Base-by-base conservation (phyloP, 2,329 filamentous ascomycete genomes). In the Aspergillus neoniger region DNA sequence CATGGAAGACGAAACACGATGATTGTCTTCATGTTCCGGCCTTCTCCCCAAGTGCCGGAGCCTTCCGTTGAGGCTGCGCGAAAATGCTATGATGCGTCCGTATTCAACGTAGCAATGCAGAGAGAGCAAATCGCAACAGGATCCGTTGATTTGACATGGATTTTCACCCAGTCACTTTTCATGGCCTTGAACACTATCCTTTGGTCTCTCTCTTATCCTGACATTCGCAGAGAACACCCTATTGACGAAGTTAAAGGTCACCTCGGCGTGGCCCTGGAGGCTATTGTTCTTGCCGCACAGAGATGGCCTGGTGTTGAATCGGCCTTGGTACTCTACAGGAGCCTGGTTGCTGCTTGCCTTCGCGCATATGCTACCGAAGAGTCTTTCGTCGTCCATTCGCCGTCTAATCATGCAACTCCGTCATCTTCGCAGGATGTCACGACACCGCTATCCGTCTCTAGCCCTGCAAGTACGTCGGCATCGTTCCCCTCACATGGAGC, bases 241-340 rank as follows among this genome's bases (percentile, higher is more conserved):
- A 86, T 88, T 19, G 87, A 92, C 48, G 89, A 95, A 64, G 89
- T 96, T 0, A 88, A 94, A 70, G 81, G 86, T 25, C 85, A 95
- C 66, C 83, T 96, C 47, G 83, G 88, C 51, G 84, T 88, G 19
- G 91, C 91, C 0, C 80, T 97, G 60, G 89, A 93, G 55, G 89
- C 91, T 4, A 89, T 98, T 62, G 85, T 88, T 60, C 86, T 89
- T 59, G 93, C 91, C 59, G 90, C 91, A 0, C 90, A 94, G 70
- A 85, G 93, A 62, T 98, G 95, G 95, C 95, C 95, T 0, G 95
- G 94, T 10, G 92, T 94, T 1, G 85, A 88, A 41, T 90, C 92
- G 15, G 92, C 93, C 3, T 87, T 91, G 9, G 87, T 95, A 67
- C 85, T 98, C 12, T 98, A 97, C 72, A 83, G 85, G n/a, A 92